phyloP scores from a whole-genome alignment of 2,329 filamentous ascomycete genomes.

The Pyrenophora seminiperda region DNA sequence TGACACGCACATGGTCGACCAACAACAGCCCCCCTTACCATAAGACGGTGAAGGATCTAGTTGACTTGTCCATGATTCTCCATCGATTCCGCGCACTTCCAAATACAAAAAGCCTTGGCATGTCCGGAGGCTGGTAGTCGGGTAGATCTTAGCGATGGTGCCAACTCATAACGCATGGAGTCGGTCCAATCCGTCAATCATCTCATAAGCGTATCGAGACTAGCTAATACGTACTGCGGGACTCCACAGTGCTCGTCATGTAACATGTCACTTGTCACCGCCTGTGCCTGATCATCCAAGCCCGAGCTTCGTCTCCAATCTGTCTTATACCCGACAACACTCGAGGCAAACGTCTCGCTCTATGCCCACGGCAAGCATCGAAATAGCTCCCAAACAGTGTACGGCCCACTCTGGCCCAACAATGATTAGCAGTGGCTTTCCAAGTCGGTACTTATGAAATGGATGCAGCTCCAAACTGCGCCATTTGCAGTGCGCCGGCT shows the following conservation, averaged over 20 bases:
- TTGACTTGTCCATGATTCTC: conserved; percentile 1
- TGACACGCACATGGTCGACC: conserved; percentile 2
- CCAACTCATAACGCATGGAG: conserved; percentile 47
- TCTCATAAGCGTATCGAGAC: conserved; percentile 42
- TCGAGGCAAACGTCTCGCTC: conserved; percentile 17
- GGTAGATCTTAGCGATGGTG: conserved; percentile 39
- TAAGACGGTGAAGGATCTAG: conserved; percentile 4
- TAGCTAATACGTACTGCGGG: conserved; percentile 36
- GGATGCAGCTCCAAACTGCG: conserved; percentile 49
- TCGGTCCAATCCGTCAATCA: conserved; percentile 36
- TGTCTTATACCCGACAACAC: conserved; percentile 28
- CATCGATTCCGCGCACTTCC: conserved; percentile 7
- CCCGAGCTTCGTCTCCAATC: conserved; percentile 25
- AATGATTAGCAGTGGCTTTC: conserved; percentile 36
- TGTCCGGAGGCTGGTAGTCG: conserved; percentile 21
- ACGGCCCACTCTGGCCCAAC: conserved; percentile 24
- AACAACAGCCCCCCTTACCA: not conserved
- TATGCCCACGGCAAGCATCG: conserved; percentile 14
- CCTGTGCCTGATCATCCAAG: conserved; percentile 36
- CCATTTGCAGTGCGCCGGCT: conserved; percentile 49
- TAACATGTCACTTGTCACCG: conserved; percentile 48
- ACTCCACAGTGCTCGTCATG: conserved; percentile 42
- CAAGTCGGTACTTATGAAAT: conserved; percentile 37
- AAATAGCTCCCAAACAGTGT: conserved; percentile 11
- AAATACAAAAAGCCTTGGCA: conserved; percentile 14